Conservation (phyloP, 805 yeast genomes). For the Candida chilensis region DNA sequence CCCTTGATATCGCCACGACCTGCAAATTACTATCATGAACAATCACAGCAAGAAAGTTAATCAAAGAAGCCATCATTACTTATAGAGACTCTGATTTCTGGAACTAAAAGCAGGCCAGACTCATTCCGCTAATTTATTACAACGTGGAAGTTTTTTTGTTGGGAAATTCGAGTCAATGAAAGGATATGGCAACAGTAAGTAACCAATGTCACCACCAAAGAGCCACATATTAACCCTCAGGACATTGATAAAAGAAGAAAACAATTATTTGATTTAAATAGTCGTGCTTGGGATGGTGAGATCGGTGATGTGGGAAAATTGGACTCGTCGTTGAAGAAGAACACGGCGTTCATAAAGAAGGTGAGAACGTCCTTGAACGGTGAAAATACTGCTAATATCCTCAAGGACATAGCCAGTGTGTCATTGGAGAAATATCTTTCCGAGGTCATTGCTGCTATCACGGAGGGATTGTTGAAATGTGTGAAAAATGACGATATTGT, state of each 20-base stretch:
- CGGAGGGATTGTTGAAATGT: constrained; percentile 51
- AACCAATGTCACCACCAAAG: too few relatives aligned
- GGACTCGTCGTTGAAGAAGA: constrained; percentile 76
- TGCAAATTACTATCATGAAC: too few relatives aligned
- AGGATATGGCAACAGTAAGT: too few relatives aligned
- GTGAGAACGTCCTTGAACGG: constrained; percentile 46
- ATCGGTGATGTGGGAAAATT: constrained; percentile 18
- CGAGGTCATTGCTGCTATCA: constrained; percentile 54
- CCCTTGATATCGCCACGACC: too few relatives aligned
- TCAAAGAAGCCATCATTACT: too few relatives aligned
- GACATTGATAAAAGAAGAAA: constrained; percentile 8
- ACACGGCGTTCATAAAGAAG: constrained; percentile 71
- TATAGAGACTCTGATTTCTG: too few relatives aligned
- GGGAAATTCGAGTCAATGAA: too few relatives aligned
- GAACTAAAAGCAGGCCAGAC: too few relatives aligned
- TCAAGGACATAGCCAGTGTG: constrained; percentile 53
- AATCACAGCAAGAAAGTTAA: too few relatives aligned
- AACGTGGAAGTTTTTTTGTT: too few relatives aligned
- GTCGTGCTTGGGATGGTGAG: constrained; percentile 46
- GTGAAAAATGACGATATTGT: constrained; percentile 46
- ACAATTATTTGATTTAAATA: constrained; percentile 29
- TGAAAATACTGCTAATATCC: constrained; percentile 34
- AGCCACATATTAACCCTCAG: too few relatives aligned
- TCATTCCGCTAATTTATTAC: too few relatives aligned
- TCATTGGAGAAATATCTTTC: constrained; percentile 68